Evolutionary conservation across 306 rosid species (phyloP).

Genomic region (Sicyos baderoa): DNA sequence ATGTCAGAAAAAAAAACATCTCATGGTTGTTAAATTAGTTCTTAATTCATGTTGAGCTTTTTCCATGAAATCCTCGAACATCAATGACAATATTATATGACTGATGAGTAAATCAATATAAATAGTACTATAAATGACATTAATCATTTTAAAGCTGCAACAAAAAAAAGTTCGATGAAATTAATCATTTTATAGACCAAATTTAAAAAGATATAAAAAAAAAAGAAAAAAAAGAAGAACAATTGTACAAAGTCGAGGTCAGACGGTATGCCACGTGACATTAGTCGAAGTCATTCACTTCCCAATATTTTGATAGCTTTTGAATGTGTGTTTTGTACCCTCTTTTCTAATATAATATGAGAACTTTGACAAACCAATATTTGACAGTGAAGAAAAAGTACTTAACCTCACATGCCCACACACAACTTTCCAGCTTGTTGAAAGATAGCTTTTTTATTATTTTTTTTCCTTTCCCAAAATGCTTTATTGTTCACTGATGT

Average conservation of each 20-base stretch:
- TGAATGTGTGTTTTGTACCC: too few species aligned
- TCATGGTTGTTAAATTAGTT: not conserved
- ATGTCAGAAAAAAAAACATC: too few species aligned
- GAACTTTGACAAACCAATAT: too few species aligned
- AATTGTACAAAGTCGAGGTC: not conserved
- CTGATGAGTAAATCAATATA: not conserved
- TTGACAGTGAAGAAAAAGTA: too few species aligned
- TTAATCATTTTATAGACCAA: not conserved
- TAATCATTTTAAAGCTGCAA: not conserved
- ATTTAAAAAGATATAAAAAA: not conserved
- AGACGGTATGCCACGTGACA: too few species aligned
- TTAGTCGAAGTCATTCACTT: not conserved
- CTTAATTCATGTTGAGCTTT: not conserved
- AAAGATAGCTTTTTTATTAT: too few species aligned
- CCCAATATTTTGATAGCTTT: conserved; percentile 9
- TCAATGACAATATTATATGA: not conserved
- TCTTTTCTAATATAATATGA: too few species aligned
- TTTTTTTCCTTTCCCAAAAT: too few species aligned
- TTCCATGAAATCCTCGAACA: not conserved
- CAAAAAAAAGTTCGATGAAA: too few species aligned
- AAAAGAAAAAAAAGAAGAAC: not conserved
- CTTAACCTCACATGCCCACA: too few species aligned
- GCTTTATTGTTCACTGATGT: too few species aligned
- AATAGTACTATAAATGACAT: not conserved
- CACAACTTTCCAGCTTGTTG: too few species aligned